Base-by-base conservation (phyloP, 129 eudicot species). In the Centaurea solstitialis region DNA sequence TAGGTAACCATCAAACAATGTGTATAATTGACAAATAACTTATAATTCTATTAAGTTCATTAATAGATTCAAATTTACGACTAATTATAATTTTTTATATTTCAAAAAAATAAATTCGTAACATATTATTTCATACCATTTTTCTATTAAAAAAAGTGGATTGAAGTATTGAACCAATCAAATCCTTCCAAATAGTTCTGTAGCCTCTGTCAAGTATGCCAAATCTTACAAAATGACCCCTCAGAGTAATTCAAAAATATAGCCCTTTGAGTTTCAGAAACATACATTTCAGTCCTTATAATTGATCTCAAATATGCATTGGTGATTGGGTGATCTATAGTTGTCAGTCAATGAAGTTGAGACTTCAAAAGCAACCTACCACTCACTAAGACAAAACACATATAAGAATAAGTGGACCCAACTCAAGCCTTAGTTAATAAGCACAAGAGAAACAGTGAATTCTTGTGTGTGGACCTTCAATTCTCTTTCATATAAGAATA, bases 341-440 rank as follows among this genome's bases (percentile, higher is more conserved):
- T 20, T 57, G 79, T 69, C 82, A 76, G 73, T 69, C 72, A n/a
- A 76, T 82, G 85, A 82, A 69, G 72, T 82, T 59, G 81, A 76
- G 47, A 40, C 74, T 39, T 76, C 81, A 76, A 82, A 82, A 76
- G 76, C 85, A 76, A 57, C 81, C 72, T 75, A 68, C 76, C 72
- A 50, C 72, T 75, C 81, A 68, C 85, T 38, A 82, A 69, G 73
- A 82, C 78, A 82, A 82, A 75, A 47, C 69, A 38, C 53, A 76
- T 75, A 38, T 37, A 76, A 38, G 71, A 70, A 53, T 71, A 40
- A 23, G 73, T 70, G 86, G 86, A 70, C 85, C 85, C 73, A 70
- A 82, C 15, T 37, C 26, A 50, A 23, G 33, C 76, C 53, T 53
- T 81, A 20, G 23, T 18, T 64, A 64, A 39, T 76, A 82, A 57